These are phyloP conservation scores for Cynara cardunculus DNA, from an alignment of 129 eudicot genomes.

Conservation along the genomic window DNA sequence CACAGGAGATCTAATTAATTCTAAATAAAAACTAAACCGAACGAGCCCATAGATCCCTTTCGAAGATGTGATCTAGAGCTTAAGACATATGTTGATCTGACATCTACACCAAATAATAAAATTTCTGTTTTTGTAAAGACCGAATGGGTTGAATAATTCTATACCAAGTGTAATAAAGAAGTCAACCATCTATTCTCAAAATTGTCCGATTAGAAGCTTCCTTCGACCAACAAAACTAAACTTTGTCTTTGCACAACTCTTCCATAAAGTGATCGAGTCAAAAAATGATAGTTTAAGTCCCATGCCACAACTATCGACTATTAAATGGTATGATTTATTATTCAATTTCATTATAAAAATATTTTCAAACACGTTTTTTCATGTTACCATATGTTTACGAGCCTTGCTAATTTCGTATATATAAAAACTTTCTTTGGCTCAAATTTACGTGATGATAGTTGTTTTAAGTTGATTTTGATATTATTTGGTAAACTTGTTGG, in stretches of 20 bases:
- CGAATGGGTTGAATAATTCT: background rate
- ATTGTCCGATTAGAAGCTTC: background rate
- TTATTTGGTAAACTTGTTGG: background rate
- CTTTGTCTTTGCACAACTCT: background rate
- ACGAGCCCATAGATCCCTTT: too few species aligned
- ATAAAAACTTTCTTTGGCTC: background rate
- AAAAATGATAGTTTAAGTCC: background rate
- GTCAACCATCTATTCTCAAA: background rate
- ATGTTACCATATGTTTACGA: background rate
- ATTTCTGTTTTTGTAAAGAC: too few species aligned
- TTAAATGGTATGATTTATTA: background rate
- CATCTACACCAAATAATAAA: too few species aligned
- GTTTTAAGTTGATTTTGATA: background rate
- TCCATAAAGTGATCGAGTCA: background rate
- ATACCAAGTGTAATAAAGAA: background rate
- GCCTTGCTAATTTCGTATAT: background rate
- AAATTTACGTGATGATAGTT: background rate
- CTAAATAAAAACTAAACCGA: too few species aligned
- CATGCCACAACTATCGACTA: background rate
- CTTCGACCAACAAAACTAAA: background rate
- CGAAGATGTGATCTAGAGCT: background rate
- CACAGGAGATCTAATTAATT: background rate
- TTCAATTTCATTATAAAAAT: too few species aligned
- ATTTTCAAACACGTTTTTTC: background rate
- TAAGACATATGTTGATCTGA: too few species aligned